Evolutionary conservation across 1,284 basidiomycete species (phyloP).

Genomic region (Takashimella tepidaria): DNA sequence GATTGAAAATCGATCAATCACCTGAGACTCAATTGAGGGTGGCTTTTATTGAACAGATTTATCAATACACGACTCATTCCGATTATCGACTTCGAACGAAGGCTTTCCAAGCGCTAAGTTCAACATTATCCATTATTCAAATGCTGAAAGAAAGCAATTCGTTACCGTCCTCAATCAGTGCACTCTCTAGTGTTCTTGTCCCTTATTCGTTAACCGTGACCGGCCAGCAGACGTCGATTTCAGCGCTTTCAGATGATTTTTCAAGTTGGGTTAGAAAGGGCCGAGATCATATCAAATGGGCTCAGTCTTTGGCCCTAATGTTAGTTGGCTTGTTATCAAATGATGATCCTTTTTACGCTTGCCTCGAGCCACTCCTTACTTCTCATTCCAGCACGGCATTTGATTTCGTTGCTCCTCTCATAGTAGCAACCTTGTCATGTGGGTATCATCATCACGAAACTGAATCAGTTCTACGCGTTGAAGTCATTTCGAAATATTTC

Average conservation of each 20-base stretch:
- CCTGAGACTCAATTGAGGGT: not conserved
- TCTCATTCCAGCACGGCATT: constrained; percentile 59
- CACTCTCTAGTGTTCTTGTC: constrained; percentile 1
- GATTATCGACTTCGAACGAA: constrained; percentile 15
- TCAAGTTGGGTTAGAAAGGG: constrained; percentile 17
- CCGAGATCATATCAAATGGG: constrained; percentile 53
- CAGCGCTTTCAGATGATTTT: constrained; percentile 1
- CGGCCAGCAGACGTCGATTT: not conserved
- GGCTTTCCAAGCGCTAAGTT: constrained; percentile 18
- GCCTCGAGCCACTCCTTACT: constrained; percentile 59
- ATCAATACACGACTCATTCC: constrained; percentile 10
- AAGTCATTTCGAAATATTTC: constrained; percentile 63
- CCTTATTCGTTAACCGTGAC: not conserved
- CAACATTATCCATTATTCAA: constrained; percentile 3
- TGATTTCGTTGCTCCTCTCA: constrained; percentile 63
- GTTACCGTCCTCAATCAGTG: not conserved
- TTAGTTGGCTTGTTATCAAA: constrained; percentile 59
- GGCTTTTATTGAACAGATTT: constrained; percentile 12
- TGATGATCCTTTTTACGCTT: constrained; percentile 61
- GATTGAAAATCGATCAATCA: too few species aligned
- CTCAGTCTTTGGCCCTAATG: constrained; percentile 57
- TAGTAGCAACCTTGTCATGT: constrained; percentile 60
- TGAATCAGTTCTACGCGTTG: not conserved
- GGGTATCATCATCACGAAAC: constrained; percentile 11
- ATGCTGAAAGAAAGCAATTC: not conserved